A percentile compares a stretch with the other conserved stretches of the same genome.
Evolutionary conservation across 1,284 basidiomycete genomes (phyloP).

Genomic region (Exobasidium rhododendri): DNA sequence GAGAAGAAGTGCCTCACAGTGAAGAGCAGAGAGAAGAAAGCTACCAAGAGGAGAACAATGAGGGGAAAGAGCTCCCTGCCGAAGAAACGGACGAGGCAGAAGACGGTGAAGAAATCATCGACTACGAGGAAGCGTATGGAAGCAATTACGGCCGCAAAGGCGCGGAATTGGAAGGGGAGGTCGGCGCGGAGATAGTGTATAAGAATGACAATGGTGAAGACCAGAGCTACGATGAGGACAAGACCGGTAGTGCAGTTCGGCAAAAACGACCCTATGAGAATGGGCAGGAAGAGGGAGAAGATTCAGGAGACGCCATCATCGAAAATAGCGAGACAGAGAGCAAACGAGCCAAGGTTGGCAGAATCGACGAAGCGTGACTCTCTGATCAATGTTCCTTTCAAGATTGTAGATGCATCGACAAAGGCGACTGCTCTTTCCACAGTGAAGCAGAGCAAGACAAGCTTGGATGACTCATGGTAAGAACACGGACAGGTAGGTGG

Average conservation of each 20-base stretch:
- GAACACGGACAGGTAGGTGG: neutral
- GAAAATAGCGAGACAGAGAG: slow-evolving; percentile 14
- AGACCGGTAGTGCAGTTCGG: neutral
- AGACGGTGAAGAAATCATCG: slow-evolving; percentile 32
- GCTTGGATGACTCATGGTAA: neutral
- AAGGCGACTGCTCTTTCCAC: no score
- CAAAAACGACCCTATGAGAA: neutral
- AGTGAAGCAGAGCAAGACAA: no score
- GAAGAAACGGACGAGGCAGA: neutral
- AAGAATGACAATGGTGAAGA: slow-evolving; percentile 4
- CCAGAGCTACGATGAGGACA: neutral
- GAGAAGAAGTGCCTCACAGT: neutral
- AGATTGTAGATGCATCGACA: no score
- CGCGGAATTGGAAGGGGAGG: neutral
- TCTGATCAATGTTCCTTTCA: no score
- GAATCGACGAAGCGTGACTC: slow-evolving; percentile 17
- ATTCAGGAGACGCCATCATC: neutral
- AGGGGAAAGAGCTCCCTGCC: neutral
- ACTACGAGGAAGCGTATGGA: slow-evolving; percentile 22
- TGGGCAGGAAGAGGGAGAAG: neutral
- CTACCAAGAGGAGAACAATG: slow-evolving; percentile 21
- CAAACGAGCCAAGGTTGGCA: slow-evolving; percentile 31
- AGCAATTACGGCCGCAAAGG: neutral
- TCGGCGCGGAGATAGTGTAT: neutral
- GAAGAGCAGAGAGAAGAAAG: slow-evolving; percentile 8